A percentile compares a stretch with the other conserved stretches of the same genome.
Evolutionary conservation across 306 rosid genomes (phyloP).

Genomic region (Boehmeria nivea): DNA sequence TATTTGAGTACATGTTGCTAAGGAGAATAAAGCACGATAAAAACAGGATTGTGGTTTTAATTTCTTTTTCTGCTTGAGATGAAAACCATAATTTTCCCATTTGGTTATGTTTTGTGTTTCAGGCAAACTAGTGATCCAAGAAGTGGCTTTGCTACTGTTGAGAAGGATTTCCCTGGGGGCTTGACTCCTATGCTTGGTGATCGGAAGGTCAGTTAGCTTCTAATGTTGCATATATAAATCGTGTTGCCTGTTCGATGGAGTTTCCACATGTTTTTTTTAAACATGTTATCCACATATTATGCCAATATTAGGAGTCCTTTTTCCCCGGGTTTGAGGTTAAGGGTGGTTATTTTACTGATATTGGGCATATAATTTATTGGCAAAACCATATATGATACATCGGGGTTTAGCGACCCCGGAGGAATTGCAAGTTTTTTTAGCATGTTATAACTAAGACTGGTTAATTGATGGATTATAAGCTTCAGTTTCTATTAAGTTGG

Average conservation of each 20-base stretch:
- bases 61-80: background rate
- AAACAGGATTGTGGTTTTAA: background rate
- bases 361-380: no score
- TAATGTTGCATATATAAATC: background rate
- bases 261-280: background rate
- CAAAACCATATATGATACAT: no score
- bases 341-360: no score
- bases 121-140: conserved; percentile 96
- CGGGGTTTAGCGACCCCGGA: no score
- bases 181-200: conserved; percentile 99
- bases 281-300: background rate
- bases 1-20: background rate
- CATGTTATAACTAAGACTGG: no score
- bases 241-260: background rate
- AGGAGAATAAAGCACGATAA: no score
- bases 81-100: background rate
- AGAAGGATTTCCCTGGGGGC: conserved; percentile 92
- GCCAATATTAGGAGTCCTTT: no score
- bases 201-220: conserved; percentile 55
- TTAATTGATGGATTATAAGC: no score
- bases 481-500: no score
- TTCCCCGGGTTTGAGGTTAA: no score
- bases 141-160: conserved; percentile 97
- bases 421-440: no score
- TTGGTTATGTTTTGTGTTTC: conserved; percentile 20